phyloP scores from a whole-genome alignment of 495 filamentous ascomycete genomes.

The Xylaria grammica region DNA sequence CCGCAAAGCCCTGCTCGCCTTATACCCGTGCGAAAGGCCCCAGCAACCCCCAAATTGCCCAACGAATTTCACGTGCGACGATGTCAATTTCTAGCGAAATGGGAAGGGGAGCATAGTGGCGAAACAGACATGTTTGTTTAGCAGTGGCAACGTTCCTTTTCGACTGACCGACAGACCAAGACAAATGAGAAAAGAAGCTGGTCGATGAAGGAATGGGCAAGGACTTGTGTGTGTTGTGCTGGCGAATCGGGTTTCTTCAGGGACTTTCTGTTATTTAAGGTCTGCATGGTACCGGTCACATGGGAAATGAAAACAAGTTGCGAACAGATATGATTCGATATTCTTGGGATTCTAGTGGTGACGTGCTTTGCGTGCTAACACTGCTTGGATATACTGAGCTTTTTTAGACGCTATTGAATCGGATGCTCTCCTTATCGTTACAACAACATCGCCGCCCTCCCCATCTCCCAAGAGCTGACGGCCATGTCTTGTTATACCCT shows the following conservation, averaged over 20 bases:
- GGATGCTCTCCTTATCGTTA: too few species aligned
- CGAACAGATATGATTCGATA: slow-evolving; percentile 22
- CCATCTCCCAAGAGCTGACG: too few species aligned
- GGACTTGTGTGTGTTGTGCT: slow-evolving; percentile 27
- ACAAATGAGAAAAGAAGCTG: slow-evolving; percentile 14
- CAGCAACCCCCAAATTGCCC: slow-evolving; percentile 30
- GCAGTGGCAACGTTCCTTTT: slow-evolving; percentile 14
- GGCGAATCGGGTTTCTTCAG: slow-evolving; percentile 37
- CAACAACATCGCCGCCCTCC: too few species aligned
- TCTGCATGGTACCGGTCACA: slow-evolving; percentile 41
- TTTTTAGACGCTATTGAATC: too few species aligned
- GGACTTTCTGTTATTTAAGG: slow-evolving; percentile 31
- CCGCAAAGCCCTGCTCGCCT: slow-evolving; percentile 19
- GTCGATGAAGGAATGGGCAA: slow-evolving; percentile 17
- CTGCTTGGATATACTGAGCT: background rate
- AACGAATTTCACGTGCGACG: slow-evolving; percentile 10
- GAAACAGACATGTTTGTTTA: background rate
- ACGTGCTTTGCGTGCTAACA: background rate
- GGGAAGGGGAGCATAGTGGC: background rate
- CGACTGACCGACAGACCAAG: slow-evolving; percentile 22
- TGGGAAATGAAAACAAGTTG: slow-evolving; percentile 41
- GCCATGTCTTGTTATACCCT: too few species aligned
- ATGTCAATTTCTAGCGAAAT: background rate
- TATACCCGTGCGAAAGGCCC: slow-evolving; percentile 1
- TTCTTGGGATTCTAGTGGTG: background rate